Evolutionary conservation across 2,329 filamentous ascomycete species (phyloP), one percentile per base, ranked within the genome.

Genomic region (Colletotrichum navitas): DNA sequence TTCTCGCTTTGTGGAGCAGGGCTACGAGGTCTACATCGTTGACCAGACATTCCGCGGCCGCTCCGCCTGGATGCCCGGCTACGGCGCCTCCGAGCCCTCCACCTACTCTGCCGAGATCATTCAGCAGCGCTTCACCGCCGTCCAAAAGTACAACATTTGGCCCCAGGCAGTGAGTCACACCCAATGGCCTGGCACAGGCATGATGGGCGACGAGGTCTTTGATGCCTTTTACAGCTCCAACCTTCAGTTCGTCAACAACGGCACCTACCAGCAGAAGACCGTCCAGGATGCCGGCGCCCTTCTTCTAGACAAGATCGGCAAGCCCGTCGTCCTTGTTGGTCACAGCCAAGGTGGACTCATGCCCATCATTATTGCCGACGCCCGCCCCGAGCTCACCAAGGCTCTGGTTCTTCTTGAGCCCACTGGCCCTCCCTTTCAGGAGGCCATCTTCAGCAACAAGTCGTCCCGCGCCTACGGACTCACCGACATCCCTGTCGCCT

Each of bases 401-500:
- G 82, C 78, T 0, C 77, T 87, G 3, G 75, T 87, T 1, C 76
- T 81, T 0, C 74, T 88, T 2, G 86, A 88, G 75, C 84, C 85
- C 2, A 79, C 78, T 0, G 85, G 85, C 0, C 85, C 86, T 14
- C 85, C 84, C 0, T 88, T 87, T 74, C 78, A 74, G 34, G 83
- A 86, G 18, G 79, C 79, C 12, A 76, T 81, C 39, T 80, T 84
- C 45, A 80, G 77, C n/a, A 80, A 76, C 29, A 75, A 74, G 0
- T 72, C 80, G 1, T 77, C 79, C 3, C 77, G 82, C 2, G 74
- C 79, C 0, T 89, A 81, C 75, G 87, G 86, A 1, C 73, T 89
- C 7, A 83, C 85, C 7, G 81, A 85, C 55, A 81, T 85, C n/a
- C 83, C 85, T 0, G 70, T 89, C 21, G 83, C 81, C 0, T 89